Evolutionary conservation across 2,329 filamentous ascomycete genomes (phyloP), one percentile per base, ranked within the genome.

Genomic region (Curvularia hawaiiensis): DNA sequence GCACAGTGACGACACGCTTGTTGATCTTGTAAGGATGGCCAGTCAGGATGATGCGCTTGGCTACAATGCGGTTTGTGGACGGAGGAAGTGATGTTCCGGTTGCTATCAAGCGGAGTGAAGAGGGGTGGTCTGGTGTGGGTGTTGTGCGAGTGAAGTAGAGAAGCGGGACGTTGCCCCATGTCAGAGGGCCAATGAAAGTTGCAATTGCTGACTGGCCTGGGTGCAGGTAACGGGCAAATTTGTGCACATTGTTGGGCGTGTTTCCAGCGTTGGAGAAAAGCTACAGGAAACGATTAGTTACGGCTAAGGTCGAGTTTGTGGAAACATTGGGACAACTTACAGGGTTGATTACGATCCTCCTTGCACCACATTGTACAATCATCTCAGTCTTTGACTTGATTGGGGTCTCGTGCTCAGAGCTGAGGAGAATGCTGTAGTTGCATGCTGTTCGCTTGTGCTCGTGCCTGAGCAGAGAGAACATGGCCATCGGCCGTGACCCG

Each of bases 1-100:
- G 89, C 46, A 99, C 89, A 0, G 96, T 99, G 58, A 99, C 95
- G 24, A 99, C 83, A 78, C 90, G 92, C 85, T 97, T 97, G 86
- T 99, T 92, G 76, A 99, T 99, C 81, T 99, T 97, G 84, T 92
- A 97, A 0, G 96, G 95, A 74, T 99, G 94, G 16, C 95, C 96
- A 0, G 95, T 97, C 56, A 99, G 84, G 63, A 98, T 91, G 67
- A 96, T 88, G 51, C 95, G 89, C 80, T 99, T 99, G 69, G 94
- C 93, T 59, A 99, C 87, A 54, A 99, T 89, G 39, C 95, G 89
- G 47, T 79, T 70, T 74, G 87, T 73, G 78, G 93, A 76, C 74
- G 92, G 91, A 0, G 92, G 88, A 16, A 97, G 84, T 6, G 90
- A 88, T 0, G 95, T 98, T 60, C 96, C 95, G 0, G 91, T 97